Percentiles rank a stretch among this genome's conserved stretches.
Conservation (phyloP, 2,329 filamentous ascomycete species). For the Xylariales sp. region DNA sequence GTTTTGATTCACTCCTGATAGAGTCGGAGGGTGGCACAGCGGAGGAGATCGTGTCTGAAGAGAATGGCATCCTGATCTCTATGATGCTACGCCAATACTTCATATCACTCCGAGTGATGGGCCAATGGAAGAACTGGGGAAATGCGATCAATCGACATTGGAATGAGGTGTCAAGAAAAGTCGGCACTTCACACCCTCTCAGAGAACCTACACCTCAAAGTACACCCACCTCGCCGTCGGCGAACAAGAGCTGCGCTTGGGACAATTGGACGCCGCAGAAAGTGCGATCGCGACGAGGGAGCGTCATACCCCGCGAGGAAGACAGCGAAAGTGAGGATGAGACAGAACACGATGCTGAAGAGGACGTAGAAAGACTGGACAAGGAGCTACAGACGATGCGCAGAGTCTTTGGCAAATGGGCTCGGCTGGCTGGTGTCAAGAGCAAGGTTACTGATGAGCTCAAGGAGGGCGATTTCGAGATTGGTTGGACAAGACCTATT, state of each 20-base stretch:
- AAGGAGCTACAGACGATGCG: conserved; percentile 60
- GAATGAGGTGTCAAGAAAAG: conserved; percentile 56
- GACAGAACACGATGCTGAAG: conserved; percentile 22
- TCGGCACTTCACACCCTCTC: conserved; percentile 48
- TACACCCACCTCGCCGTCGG: conserved; percentile 10
- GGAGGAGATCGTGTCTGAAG: conserved; percentile 76
- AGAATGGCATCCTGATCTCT: conserved; percentile 81
- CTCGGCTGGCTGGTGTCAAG: conserved; percentile 59
- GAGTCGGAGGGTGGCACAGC: conserved; percentile 70
- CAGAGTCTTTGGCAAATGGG: conserved; percentile 70
- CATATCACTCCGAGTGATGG: conserved; percentile 75
- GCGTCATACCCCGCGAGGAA: conserved; percentile 33
- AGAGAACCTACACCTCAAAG: conserved; percentile 31
- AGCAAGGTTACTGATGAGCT: conserved; percentile 49
- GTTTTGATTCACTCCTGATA: conserved; percentile 72
- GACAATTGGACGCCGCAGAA: conserved; percentile 31
- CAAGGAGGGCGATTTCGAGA: conserved; percentile 53
- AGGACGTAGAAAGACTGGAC: conserved; percentile 42
- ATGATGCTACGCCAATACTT: conserved; percentile 89
- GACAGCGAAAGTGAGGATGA: conserved; percentile 22
- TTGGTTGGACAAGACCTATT: conserved; percentile 77
- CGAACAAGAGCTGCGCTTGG: conserved; percentile 25
- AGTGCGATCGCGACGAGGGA: conserved; percentile 29
- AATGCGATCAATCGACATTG: conserved; percentile 60
- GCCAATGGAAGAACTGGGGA: conserved; percentile 72